A percentile compares a stretch with the other conserved stretches of the same genome.
Conservation (phyloP, 129 eudicot genomes). For the Saposhnikovia divaricata region DNA sequence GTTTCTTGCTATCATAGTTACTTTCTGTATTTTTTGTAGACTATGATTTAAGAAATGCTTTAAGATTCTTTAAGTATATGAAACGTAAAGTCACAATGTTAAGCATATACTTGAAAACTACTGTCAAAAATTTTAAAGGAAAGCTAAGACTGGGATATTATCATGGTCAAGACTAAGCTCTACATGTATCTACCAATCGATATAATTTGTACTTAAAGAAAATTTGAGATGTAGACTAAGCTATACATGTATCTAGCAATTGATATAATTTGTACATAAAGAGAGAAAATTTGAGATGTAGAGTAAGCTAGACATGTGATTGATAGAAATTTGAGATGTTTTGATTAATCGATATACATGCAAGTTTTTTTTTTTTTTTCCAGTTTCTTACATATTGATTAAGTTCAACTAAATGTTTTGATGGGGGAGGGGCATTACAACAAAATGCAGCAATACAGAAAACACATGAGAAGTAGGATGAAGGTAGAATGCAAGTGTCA, state of each 20-base stretch:
- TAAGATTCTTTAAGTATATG: background rate
- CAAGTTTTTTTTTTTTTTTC: background rate
- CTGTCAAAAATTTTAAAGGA: background rate
- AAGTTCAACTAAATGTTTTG: background rate
- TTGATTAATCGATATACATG: background rate
- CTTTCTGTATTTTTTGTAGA: background rate
- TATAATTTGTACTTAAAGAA: background rate
- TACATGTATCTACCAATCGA: background rate
- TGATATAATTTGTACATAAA: background rate
- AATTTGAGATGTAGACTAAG: background rate
- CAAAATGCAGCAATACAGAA: background rate
- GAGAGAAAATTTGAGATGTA: too few species aligned
- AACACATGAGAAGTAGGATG: background rate
- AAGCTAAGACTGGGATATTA: background rate
- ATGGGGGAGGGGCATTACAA: background rate
- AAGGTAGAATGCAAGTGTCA: background rate
- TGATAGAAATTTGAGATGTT: too few species aligned
- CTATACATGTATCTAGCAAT: background rate
- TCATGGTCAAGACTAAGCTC: background rate
- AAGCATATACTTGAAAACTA: background rate
- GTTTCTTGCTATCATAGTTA: background rate
- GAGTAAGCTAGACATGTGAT: background rate
- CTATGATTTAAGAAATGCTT: background rate
- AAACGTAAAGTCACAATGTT: background rate
- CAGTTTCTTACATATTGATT: background rate